Base-by-base conservation (phyloP, 805 yeast species). In the Teunomyces tritomae region DNA sequence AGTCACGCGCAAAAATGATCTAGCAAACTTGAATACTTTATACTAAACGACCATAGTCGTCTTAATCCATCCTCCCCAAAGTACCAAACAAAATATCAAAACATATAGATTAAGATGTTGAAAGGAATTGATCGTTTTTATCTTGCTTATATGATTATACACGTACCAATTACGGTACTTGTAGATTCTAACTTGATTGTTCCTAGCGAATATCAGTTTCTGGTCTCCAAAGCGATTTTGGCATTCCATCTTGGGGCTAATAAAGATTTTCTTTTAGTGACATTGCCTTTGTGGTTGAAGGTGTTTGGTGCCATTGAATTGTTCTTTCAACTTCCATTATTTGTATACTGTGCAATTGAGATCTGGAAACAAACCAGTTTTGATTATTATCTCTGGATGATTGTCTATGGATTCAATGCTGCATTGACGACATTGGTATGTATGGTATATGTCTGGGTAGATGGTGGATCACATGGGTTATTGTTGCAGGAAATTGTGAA, bases 331-430 rank as follows among this genome's bases (percentile, higher is more conserved):
- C 62, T 87, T 44, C 99, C 99, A 1, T 71, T 87, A 27, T 94
- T 94, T 64, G 57, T 49, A 33, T 53, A 49, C 47, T 53, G 52
- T 33, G 73, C 75, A 0, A 56, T 49, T 32, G 47, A 50, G 28
- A 54, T 65, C 42, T 48, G 53, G 43, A 14, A 35, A 24, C 48
- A 50, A 6, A 26, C 40, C 46, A 46, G 43, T 8, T 27, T 32
- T n/a, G 33, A 32, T 8, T 49, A 53, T 33, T 53, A 47, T 45
- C 51, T 49, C 17, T 74, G 72, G 60, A 63, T 84, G 54, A 67
- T 80, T 10, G 57, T 84, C 5, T 92, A 94, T 64, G 96, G 92
- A 3, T 77, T 87, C 56, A 89, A 89, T 59, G 98, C 97, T 0
- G 70, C 85, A 3, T 70, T 86, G 44, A 89, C 97, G 4, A 89